Base-by-base conservation (phyloP, 768 basidiomycete genomes). In the Mycena polygramma region DNA sequence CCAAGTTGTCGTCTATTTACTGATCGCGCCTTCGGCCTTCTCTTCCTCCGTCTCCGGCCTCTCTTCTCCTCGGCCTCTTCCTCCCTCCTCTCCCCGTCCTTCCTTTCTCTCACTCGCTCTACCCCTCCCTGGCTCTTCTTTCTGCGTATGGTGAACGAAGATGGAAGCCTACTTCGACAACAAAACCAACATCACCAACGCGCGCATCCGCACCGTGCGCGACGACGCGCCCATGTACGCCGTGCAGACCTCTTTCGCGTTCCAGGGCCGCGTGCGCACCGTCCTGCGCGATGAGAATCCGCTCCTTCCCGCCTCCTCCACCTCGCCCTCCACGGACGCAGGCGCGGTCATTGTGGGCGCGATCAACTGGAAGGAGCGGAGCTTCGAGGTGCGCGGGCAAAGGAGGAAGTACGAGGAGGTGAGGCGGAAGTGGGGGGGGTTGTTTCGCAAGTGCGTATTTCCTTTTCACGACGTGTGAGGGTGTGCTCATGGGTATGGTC, bases 161-260 rank as follows among this genome's bases (percentile, higher is more conserved):
- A 89, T 89, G 88, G 87, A 88, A 71, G 86, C 81, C 19, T 79
- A 78, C 37, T 87, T 89, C 73, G 86, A 87, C 76, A 87, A 87
- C 81, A 83, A 84, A 65, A 79, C 79, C 57, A 87, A 89, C 75
- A 79, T 88, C 22, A 79, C 87, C 54, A 81, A 83, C 53, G 83
- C 86, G 3, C 77, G 80, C 45, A 79, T 89, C 61, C 81, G 81
- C 36, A 78, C 83, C n/a, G 73, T 78, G 1, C 83, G 84, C 64
- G 87, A 88, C 71, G 75, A 82, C 52, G 84, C 85, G 0, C 76
- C 81, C 26, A 72, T 87, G 8, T 89, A 88, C 70, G 77, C 80
- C 4, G 72, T 87, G 39, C 78, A 81, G 46, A 86, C 88, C 10
- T 80, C 82, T 15, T 83, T 85, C 62, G 81, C 80, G 36, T 76